Percentiles rank a stretch among this genome's conserved stretches.
Conservation (phyloP, 331 rosid genomes). For the Quercus lobata region DNA sequence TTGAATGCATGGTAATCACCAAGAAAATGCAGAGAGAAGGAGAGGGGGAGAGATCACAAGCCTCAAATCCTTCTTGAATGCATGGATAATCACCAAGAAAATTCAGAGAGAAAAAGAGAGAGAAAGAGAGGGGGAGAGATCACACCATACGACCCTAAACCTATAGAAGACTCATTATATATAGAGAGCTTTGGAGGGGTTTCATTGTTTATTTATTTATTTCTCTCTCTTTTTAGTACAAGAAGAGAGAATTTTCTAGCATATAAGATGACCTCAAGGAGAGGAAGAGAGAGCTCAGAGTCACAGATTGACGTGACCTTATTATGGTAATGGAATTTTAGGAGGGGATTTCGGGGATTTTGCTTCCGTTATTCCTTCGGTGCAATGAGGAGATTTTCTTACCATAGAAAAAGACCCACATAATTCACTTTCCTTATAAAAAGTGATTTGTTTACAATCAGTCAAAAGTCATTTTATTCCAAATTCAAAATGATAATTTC, state of each 20-base stretch:
- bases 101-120: not conserved
- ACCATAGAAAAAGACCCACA: not conserved
- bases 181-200: no score
- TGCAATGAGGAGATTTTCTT: not conserved
- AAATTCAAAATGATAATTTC: no score
- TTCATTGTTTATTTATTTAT: no score
- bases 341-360: not conserved
- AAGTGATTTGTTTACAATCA: no score
- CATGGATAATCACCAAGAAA: not conserved
- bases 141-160: no score
- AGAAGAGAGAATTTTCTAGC: no score
- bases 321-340: not conserved
- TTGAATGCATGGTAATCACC: not conserved
- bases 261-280: no score
- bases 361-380: not conserved
- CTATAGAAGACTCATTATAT: no score
- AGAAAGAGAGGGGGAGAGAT: not conserved
- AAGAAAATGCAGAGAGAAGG: not conserved
- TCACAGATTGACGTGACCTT: not conserved
- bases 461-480: no score
- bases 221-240: no score
- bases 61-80: not conserved
- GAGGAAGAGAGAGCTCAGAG: not conserved
- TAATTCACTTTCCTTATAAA: not conserved
- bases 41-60: not conserved